Evolutionary conservation across 2,329 filamentous ascomycete species (phyloP).

Genomic region (Pseudocercospora vitis): DNA sequence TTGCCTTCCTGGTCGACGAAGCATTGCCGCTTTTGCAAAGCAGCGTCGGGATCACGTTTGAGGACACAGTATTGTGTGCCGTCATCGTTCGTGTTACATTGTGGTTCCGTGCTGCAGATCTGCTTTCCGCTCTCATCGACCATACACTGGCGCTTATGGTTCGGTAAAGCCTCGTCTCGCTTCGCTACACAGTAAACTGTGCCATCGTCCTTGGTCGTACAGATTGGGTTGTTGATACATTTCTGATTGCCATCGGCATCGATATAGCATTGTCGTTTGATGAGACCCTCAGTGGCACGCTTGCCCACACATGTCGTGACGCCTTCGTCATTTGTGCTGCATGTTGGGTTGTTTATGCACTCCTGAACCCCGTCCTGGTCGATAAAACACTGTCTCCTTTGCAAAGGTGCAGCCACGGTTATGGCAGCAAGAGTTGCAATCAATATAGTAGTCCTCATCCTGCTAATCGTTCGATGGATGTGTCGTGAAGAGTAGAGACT

Average conservation of each 20-base stretch:
- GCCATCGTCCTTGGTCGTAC: constrained; percentile 13
- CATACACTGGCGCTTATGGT: constrained; percentile 13
- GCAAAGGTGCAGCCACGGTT: constrained; percentile 14
- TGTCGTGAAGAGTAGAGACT: not conserved
- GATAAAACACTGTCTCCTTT: constrained; percentile 23
- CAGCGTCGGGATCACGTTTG: constrained; percentile 5
- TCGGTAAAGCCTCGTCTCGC: constrained; percentile 6
- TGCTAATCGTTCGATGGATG: not conserved
- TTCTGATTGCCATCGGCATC: constrained; percentile 12
- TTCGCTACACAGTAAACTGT: constrained; percentile 14
- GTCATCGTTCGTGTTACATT: constrained; percentile 11
- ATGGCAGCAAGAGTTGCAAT: constrained; percentile 15
- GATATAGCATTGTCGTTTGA: constrained; percentile 23
- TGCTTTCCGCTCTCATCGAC: constrained; percentile 14
- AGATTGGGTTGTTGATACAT: constrained; percentile 19
- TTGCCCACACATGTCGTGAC: constrained; percentile 15
- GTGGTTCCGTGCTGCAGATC: constrained; percentile 13
- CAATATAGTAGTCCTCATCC: constrained; percentile 19
- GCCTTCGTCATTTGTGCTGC: constrained; percentile 19
- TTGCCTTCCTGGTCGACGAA: not conserved
- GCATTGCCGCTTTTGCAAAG: constrained; percentile 7
- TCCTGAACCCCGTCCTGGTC: constrained; percentile 17
- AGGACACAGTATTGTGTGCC: constrained; percentile 6
- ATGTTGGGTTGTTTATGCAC: constrained; percentile 22
- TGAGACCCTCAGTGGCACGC: constrained; percentile 1